Conservation (phyloP, 1,284 basidiomycete species). For the Tremellales sp. region DNA sequence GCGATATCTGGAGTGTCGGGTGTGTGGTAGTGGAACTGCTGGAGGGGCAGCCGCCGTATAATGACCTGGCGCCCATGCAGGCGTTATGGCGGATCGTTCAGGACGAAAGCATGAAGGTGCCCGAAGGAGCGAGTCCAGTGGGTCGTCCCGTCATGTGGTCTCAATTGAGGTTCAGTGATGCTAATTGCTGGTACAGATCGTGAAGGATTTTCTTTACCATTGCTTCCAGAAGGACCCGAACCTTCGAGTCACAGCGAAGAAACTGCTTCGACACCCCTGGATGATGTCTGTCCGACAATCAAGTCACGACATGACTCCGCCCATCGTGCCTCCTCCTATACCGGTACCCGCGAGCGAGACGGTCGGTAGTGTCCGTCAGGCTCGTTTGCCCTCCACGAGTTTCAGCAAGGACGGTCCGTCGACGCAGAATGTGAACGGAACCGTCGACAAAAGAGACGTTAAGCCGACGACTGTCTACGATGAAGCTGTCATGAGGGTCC, state of each 20-base stretch:
- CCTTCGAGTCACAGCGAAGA: slow-evolving; percentile 87
- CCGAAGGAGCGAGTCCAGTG: slow-evolving; percentile 77
- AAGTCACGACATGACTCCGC: too few species aligned
- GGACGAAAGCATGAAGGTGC: slow-evolving; percentile 92
- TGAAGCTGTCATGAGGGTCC: slow-evolving; percentile 88
- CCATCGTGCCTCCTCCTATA: too few species aligned
- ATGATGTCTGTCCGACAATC: slow-evolving; percentile 82
- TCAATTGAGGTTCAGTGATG: neutral
- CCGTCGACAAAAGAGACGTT: too few species aligned
- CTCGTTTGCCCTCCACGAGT: too few species aligned
- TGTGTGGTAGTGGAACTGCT: slow-evolving; percentile 95
- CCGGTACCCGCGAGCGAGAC: too few species aligned
- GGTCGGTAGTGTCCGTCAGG: too few species aligned
- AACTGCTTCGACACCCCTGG: slow-evolving; percentile 90
- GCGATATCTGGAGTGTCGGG: slow-evolving; percentile 95
- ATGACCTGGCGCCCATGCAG: slow-evolving; percentile 94
- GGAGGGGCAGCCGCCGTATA: slow-evolving; percentile 93
- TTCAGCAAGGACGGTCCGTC: too few species aligned
- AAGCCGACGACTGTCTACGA: slow-evolving; percentile 72
- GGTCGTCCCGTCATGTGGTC: slow-evolving; percentile 14
- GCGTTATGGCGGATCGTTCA: slow-evolving; percentile 97
- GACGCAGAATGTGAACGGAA: too few species aligned
- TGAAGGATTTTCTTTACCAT: slow-evolving; percentile 93
- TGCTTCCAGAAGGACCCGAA: slow-evolving; percentile 98
- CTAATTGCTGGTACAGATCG: slow-evolving; percentile 66